Evolutionary conservation across 257 asterid species (phyloP).

Genomic region (Plantago elongata): DNA sequence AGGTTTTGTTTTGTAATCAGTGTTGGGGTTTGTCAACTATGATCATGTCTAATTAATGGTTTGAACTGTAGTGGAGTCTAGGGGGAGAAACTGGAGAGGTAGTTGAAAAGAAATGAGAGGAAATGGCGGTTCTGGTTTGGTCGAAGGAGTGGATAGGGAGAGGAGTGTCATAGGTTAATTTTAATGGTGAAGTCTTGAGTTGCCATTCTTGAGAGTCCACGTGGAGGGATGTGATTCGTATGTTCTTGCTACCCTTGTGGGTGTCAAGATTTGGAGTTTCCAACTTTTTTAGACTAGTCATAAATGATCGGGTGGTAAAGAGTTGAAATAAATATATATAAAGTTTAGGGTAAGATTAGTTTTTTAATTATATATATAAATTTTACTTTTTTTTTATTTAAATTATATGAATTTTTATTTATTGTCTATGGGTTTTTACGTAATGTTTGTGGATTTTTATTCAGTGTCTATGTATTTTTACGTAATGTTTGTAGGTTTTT

Average conservation of each 20-base stretch:
- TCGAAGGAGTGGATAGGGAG: background rate
- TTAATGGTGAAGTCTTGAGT: background rate
- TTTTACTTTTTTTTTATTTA: too few relatives aligned
- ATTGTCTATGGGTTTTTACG: too few relatives aligned
- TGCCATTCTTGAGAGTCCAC: background rate
- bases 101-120: background rate
- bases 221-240: background rate
- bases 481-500: too few relatives aligned
- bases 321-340: too few relatives aligned
- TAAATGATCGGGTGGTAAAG: too few relatives aligned
- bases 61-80: background rate
- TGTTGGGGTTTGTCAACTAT: background rate
- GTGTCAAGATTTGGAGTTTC: background rate
- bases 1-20: background rate
- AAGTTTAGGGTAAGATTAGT: too few relatives aligned
- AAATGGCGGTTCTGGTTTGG: conserved; percentile 2
- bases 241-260: background rate
- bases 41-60: background rate
- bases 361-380: too few relatives aligned
- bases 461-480: too few relatives aligned
- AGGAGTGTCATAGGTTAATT: background rate
- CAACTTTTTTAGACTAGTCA: too few relatives aligned
- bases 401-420: too few relatives aligned
- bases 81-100: background rate
- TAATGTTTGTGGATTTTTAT: too few relatives aligned